A percentile compares a stretch with the other conserved stretches of the same genome.
phyloP scores from a whole-genome alignment of 768 basidiomycete genomes.

The Naganishia friedmannii region DNA sequence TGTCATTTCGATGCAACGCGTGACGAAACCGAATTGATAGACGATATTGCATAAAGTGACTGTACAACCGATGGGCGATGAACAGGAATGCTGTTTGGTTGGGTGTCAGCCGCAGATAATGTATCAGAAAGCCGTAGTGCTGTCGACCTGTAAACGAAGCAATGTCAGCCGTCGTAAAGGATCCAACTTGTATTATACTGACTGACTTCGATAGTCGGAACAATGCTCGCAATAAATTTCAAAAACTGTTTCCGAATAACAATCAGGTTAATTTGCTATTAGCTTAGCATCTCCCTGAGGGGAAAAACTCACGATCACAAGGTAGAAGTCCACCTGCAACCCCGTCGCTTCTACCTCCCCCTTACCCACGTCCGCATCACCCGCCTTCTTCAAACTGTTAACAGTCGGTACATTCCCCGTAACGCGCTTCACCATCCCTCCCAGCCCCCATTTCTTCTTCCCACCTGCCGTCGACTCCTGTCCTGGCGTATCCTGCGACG shows the following conservation, averaged over 20 bases:
- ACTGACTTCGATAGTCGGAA: constrained; percentile 92
- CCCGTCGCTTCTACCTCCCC: constrained; percentile 69
- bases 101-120: background rate
- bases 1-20: too few relatives aligned
- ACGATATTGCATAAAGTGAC: too few relatives aligned
- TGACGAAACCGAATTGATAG: too few relatives aligned
- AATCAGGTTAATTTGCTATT: background rate
- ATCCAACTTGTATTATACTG: background rate
- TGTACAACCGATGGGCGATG: too few relatives aligned
- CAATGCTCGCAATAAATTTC: constrained; percentile 97
- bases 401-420: constrained; percentile 53
- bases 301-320: constrained; percentile 61
- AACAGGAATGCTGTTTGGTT: too few relatives aligned
- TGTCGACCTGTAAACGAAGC: background rate
- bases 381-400: constrained; percentile 26
- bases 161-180: background rate
- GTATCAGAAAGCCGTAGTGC: constrained; percentile 2
- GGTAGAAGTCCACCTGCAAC: constrained; percentile 95
- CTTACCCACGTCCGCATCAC: constrained; percentile 52
- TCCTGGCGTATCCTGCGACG: constrained; percentile 47
- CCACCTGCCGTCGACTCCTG: constrained; percentile 44
- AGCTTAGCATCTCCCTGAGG: background rate
- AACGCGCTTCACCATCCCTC: constrained; percentile 66
- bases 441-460: constrained; percentile 69
- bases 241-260: constrained; percentile 61